Base-by-base conservation (phyloP, 2,329 filamentous ascomycete species). In the Thelonectria olida region DNA sequence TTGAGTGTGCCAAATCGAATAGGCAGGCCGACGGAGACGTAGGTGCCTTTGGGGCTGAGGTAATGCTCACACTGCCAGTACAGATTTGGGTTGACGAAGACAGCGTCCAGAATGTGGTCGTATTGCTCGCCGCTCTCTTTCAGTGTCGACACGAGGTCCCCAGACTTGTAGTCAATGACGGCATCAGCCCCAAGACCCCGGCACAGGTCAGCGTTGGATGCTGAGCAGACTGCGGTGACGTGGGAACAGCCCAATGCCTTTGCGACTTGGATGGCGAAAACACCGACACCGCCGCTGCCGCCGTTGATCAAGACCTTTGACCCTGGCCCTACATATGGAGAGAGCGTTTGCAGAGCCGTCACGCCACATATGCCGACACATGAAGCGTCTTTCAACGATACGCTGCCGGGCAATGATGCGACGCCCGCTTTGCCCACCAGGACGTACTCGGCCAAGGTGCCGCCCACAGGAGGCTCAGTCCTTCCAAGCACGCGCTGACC, bases 21-120 rank as follows among this genome's bases (percentile, higher is more conserved):
- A 1, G 64, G 67, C 0, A 69, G 20, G 0, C 67, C 67, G 1
- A 69, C 57, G 1, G 56, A 65, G 1, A 69, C 27, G 3, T 67
- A 69, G 0, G 7, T 54, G 1, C 66, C 60, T 1, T 62, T 9
- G 0, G 58, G 55, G 0, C 52, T 59, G 12, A 69, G 53, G 4
- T 66, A 69, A 1, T 60, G 22, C 2, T 69, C 59, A 0, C 44
- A 66, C 13, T 66, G 55, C 67, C 63, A 69, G 6, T 69, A 69
- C 0, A 69, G 36, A 4, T 57, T 23, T 0, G 64, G 41, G 0
- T 62, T 22, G 9, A n/a, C 13, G 9, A 69, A 69, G 20, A 69
- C 38, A 0, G 62, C 57, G 6, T 69, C 67, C 0, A 67, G 45
- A 0, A 66, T 34, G 1, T 64, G 28, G 6, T 67, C 66, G 2